Evolutionary conservation across 2,329 filamentous ascomycete genomes (phyloP), one percentile per base, ranked within the genome.

Genomic region (Pseudogymnoascus sp.): DNA sequence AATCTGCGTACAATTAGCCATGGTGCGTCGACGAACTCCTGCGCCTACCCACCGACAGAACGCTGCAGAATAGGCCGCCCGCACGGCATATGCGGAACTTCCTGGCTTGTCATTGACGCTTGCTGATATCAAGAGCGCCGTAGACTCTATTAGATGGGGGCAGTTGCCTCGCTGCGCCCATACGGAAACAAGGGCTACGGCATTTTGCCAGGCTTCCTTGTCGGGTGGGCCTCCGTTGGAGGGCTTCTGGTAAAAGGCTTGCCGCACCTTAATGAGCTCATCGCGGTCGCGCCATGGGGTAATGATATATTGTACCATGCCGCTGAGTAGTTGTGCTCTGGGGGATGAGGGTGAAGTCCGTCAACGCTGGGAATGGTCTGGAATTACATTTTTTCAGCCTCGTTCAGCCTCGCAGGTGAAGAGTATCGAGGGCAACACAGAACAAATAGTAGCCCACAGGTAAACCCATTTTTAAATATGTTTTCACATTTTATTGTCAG

Each of bases 121-220:
- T 28, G 88, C 88, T 63, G 88, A 84, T 66, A 83, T 83, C 62
- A 94, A 77, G 64, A 91, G 80, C 2, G 87, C 87, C 41, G 89
- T 92, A 35, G 87, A 89, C 74, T 93, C 89, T 60, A 93, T 82
- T 73, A 91, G 79, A 75, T 93, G 87, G 60, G 90, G 89, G 64
- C 91, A 88, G 67, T 84, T 84, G 65, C 86, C 86, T 70, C 88
- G 83, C 69, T 87, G 81, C 79, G 88, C 84, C 87, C 87, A 89
- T 74, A 86, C 80, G 41, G 81, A 80, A 57, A 86, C 83, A 58
- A 80, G 77, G 58, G 81, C 80, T 57, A 86, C 81, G 62, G 83
- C 79, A 63, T 78, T 76, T 63, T 73, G 71, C 61, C 70, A 68
- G 64, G 63, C 68, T 64, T 60, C 61, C 16, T 59, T 65, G 18